Conservation (phyloP, 441 rosid species). For the Pelargonium myrrhifolium region DNA sequence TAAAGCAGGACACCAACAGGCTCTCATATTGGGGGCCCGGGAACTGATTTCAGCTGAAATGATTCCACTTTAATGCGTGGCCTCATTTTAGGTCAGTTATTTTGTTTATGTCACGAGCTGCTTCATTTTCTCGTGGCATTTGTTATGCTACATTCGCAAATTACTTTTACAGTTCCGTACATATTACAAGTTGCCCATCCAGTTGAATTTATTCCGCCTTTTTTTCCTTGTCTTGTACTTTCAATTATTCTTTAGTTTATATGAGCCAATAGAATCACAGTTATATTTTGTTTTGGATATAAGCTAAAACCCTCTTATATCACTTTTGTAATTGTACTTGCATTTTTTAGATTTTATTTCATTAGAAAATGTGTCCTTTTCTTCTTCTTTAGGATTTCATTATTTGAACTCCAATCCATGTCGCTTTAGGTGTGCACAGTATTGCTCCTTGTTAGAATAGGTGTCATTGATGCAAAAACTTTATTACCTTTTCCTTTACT, state of each 20-base stretch:
- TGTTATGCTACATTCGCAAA: slow-evolving; percentile 42
- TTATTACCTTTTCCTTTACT: not conserved
- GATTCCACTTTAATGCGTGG: slow-evolving; percentile 69
- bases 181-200: slow-evolving; percentile 35
- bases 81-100: slow-evolving; percentile 88
- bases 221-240: slow-evolving; percentile 3
- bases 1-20: slow-evolving; percentile 86
- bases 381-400: not conserved
- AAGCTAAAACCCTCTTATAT: not conserved
- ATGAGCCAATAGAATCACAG: slow-evolving; percentile 10
- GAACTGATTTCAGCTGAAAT: slow-evolving; percentile 87
- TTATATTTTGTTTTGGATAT: slow-evolving; percentile 10
- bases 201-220: slow-evolving; percentile 19
- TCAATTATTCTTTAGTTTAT: not conserved
- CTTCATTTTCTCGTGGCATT: slow-evolving; percentile 51
- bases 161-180: slow-evolving; percentile 33
- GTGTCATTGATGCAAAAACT: not conserved
- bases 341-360: not conserved
- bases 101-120: slow-evolving; percentile 49
- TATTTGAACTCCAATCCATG: not conserved
- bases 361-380: not conserved
- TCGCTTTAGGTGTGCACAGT: not conserved
- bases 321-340: not conserved
- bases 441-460: not conserved
- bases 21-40: slow-evolving; percentile 93